These are phyloP conservation scores for Spergularia bocconei DNA, from an alignment of 148 eudicot species.

Conservation along the genomic window DNA sequence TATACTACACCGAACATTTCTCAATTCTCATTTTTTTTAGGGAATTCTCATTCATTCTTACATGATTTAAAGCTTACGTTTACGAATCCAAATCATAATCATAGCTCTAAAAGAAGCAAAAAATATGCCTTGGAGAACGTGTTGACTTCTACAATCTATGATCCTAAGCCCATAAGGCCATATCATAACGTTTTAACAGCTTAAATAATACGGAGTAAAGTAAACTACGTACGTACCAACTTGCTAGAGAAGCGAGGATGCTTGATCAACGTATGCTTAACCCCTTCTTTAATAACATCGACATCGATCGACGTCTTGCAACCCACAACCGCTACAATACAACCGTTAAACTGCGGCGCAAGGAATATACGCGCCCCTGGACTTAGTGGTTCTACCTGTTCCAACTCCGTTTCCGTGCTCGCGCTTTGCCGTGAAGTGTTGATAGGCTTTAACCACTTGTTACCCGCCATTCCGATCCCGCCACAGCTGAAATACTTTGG, in stretches of 20 bases:
- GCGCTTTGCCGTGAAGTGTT: background rate
- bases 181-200: no score
- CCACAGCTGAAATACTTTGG: background rate
- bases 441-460: slow-evolving; percentile 23
- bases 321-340: slow-evolving; percentile 37
- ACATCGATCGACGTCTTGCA: slow-evolving; percentile 29
- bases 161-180: no score
- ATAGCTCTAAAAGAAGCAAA: no score
- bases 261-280: slow-evolving; percentile 31
- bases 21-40: no score
- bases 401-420: background rate
- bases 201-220: no score
- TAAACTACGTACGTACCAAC: slow-evolving; percentile 38
- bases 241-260: slow-evolving; percentile 61
- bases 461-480: background rate
- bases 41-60: no score
- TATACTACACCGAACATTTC: no score
- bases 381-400: slow-evolving; percentile 39
- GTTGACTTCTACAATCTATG: no score
- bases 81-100: no score
- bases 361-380: slow-evolving; percentile 48
- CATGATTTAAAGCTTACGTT: no score
- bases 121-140: no score
- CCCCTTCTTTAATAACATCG: slow-evolving; percentile 25
- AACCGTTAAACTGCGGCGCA: slow-evolving; percentile 34